A percentile compares a stretch with the other conserved stretches of the same genome.
Conservation (phyloP, 345 rosid genomes). For the Pugionium dolabratum region DNA sequence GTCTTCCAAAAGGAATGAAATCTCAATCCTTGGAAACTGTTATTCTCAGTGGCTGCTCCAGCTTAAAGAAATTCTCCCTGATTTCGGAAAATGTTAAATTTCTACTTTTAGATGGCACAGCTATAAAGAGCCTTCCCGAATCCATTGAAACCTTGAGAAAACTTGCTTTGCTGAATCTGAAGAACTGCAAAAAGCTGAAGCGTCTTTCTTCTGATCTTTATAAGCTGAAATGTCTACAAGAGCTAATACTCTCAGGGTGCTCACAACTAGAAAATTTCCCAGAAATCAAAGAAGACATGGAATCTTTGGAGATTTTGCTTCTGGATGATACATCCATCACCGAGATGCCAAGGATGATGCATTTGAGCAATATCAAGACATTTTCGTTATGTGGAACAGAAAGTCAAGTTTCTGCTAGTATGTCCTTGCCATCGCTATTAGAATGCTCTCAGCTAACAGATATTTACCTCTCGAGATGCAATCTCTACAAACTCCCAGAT, state of each 20-base stretch:
- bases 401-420: slow-evolving; percentile 22
- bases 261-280: slow-evolving; percentile 29
- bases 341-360: slow-evolving; percentile 29
- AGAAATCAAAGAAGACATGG: slow-evolving; percentile 39
- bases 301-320: slow-evolving; percentile 33
- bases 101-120: slow-evolving; percentile 36
- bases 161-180: slow-evolving; percentile 34
- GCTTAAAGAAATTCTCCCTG: slow-evolving; percentile 32
- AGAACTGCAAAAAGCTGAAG: slow-evolving; percentile 29
- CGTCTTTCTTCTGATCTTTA: slow-evolving; percentile 36
- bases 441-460: slow-evolving; percentile 26
- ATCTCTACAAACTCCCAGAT: slow-evolving; percentile 27
- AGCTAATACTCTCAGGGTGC: slow-evolving; percentile 41
- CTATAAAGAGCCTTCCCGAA: slow-evolving; percentile 37
- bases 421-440: slow-evolving; percentile 25
- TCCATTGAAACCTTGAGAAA: slow-evolving; percentile 20
- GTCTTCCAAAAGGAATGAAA: slow-evolving; percentile 20
- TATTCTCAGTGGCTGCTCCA: slow-evolving; percentile 42
- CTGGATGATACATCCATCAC: slow-evolving; percentile 35
- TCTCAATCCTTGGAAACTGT: slow-evolving; percentile 27
- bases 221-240: slow-evolving; percentile 29
- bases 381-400: slow-evolving; percentile 33
- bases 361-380: slow-evolving; percentile 32
- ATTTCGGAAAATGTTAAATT: slow-evolving; percentile 33
- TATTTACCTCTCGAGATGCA: slow-evolving; percentile 36